Percentiles rank a stretch among this genome's conserved stretches.
phyloP scores from a whole-genome alignment of 1,284 basidiomycete genomes.

The Microbotryomycetes sp. region DNA sequence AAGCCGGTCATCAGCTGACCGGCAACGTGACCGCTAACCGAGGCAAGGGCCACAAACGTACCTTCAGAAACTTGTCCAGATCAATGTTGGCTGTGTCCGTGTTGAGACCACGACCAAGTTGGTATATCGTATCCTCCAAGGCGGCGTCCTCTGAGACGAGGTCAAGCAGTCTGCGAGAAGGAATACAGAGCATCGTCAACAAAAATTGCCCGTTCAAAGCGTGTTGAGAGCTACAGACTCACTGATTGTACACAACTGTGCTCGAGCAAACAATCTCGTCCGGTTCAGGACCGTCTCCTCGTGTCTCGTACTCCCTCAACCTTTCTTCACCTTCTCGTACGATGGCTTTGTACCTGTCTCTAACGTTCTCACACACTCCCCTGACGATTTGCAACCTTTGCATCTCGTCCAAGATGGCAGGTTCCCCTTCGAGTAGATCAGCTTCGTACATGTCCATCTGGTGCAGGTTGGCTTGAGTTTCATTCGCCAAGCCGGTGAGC shows the following conservation, averaged over 20 bases:
- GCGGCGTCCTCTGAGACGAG: constrained; percentile 97
- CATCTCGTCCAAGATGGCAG: constrained; percentile 92
- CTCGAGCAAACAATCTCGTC: constrained; percentile 92
- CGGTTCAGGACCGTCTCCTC: constrained; percentile 66
- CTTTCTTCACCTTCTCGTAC: constrained; percentile 60
- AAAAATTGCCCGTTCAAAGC: neutral
- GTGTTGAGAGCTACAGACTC: constrained; percentile 40
- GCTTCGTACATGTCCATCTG: constrained; percentile 68
- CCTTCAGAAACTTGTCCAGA: constrained; percentile 82
- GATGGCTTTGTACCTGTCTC: constrained; percentile 55
- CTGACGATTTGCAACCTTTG: constrained; percentile 88
- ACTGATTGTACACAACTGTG: constrained; percentile 95
- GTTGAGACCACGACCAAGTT: constrained; percentile 87
- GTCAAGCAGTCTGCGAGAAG: constrained; percentile 67
- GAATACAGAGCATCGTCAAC: neutral
- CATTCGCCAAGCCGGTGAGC: constrained; percentile 51
- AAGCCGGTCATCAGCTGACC: neutral
- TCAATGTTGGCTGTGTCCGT: constrained; percentile 69
- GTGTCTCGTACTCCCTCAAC: constrained; percentile 59
- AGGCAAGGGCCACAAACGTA: too few species aligned
- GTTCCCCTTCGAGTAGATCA: constrained; percentile 80
- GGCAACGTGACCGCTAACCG: too few species aligned
- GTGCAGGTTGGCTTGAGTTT: constrained; percentile 60
- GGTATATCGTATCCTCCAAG: constrained; percentile 96
- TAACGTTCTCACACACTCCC: constrained; percentile 77